Base-by-base conservation (phyloP, 2,329 filamentous ascomycete species). In the Mollisiaceae sp. region DNA sequence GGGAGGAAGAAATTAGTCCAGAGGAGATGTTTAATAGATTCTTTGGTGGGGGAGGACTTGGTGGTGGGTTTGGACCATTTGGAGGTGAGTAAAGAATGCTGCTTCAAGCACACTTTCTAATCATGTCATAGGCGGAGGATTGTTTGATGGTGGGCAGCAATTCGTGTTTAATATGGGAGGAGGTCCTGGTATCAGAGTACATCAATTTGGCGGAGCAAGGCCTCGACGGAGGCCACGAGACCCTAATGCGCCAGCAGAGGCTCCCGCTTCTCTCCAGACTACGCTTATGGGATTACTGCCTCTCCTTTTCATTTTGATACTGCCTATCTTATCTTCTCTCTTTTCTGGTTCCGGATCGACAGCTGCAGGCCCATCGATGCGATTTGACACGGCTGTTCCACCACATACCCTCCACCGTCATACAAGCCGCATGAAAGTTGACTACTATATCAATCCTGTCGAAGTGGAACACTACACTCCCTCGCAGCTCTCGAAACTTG, bases 11-110 rank as follows among this genome's bases (percentile, higher is more conserved):
- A 77, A 92, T 99, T 73, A 97, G 91, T 62, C 94, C 95, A 0
- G 95, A 99, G 79, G 95, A 99, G 79, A 87, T 99, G 83, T 99
- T 99, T 81, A 90, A 94, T 76, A 88, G 94, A 69, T 99, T 99
- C 85, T 99, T 99, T 82, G 92, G 92, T 57, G 93, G 91, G 50
- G 79, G 79, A 45, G 79, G 79, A 39, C 75, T 79, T 70, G 82
- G 82, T 20, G 82, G 84, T 73, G 85, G 86, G 57, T 88, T 90
- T 65, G 88, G 88, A 85, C 86, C 18, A 89, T 92, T 70, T 65
- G 67, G 64, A 75, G 90, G 91, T 81, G 86, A 80, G 78, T 75
- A 52, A 24, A 41, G 20, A 63, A 39, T 8, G 11, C 24, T 24
- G n/a, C 35, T 62, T 38, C 59, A 60, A 39, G 27, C 38, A 38